Conservation (phyloP, 768 basidiomycete genomes). For the Phlebiopsis flavidoalba region DNA sequence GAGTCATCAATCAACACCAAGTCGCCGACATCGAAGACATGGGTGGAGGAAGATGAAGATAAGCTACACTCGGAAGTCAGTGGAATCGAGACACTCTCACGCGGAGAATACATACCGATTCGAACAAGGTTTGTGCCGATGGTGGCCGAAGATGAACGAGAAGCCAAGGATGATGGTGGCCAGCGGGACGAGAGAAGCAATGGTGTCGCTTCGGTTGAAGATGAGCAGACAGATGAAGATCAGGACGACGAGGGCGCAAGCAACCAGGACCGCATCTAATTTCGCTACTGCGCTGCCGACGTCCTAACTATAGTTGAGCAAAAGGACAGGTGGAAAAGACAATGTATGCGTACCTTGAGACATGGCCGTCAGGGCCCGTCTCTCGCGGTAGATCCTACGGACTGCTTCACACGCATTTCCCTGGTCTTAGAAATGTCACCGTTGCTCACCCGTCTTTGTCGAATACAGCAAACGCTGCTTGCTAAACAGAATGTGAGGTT, state of each 20-base stretch:
- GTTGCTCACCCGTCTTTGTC: slow-evolving; percentile 83
- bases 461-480: slow-evolving; percentile 64
- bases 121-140: slow-evolving; percentile 75
- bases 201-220: slow-evolving; percentile 60
- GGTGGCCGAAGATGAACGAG: slow-evolving; percentile 81
- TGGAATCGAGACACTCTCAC: too few species aligned
- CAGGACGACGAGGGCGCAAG: slow-evolving; percentile 49
- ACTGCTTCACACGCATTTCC: slow-evolving; percentile 82
- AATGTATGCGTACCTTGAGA: slow-evolving; percentile 47
- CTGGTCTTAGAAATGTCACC: slow-evolving; percentile 72
- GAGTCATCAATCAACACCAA: slow-evolving; percentile 77
- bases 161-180: slow-evolving; percentile 80
- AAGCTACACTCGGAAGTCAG: slow-evolving; percentile 37
- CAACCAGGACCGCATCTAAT: slow-evolving; percentile 69
- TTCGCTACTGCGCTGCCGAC: slow-evolving; percentile 71
- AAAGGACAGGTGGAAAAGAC: not conserved
- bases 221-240: slow-evolving; percentile 71
- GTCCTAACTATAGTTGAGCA: slow-evolving; percentile 39
- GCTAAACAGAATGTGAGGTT: too few species aligned
- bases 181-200: slow-evolving; percentile 71
- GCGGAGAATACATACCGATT: slow-evolving; percentile 46
- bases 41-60: slow-evolving; percentile 84
- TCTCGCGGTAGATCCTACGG: slow-evolving; percentile 72
- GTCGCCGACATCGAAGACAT: slow-evolving; percentile 83
- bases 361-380: slow-evolving; percentile 66